phyloP scores from a whole-genome alignment of 192 early-diverging fungal genomes.

The Coemansia erecta region DNA sequence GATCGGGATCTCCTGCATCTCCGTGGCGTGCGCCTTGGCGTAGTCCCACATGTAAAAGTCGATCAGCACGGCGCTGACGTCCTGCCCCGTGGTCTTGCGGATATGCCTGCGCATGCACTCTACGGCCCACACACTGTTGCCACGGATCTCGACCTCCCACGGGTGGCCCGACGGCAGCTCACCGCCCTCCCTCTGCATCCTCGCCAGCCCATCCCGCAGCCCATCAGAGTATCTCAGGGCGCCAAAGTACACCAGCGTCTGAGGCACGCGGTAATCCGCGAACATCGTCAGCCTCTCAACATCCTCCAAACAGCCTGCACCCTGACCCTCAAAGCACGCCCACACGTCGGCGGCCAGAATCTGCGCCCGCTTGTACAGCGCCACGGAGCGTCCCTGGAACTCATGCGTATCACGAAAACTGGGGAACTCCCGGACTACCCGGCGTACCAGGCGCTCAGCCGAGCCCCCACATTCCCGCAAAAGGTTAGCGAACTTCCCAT shows the following conservation, averaged over 20 bases:
- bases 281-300: constrained; percentile 86
- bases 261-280: constrained; percentile 82
- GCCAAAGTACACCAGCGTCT: constrained; percentile 71
- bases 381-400: constrained; percentile 70
- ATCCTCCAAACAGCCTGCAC: constrained; percentile 62
- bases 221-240: constrained; percentile 64
- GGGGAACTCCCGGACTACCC: constrained; percentile 60
- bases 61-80: constrained; percentile 74
- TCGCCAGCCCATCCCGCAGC: constrained; percentile 29
- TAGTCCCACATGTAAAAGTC: constrained; percentile 91
- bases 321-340: constrained; percentile 78
- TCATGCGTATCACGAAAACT: too few relatives aligned
- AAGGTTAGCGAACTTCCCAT: constrained; percentile 62
- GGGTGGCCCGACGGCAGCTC: constrained; percentile 59
- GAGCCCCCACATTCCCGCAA: constrained; percentile 55
- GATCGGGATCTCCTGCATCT: constrained; percentile 58
- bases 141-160: constrained; percentile 78
- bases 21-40: constrained; percentile 63
- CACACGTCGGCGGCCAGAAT: constrained; percentile 84
- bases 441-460: constrained; percentile 57
- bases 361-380: constrained; percentile 78
- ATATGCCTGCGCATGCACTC: constrained; percentile 53
- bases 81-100: constrained; percentile 1
- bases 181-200: not conserved
- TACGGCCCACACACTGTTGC: constrained; percentile 77